Evolutionary conservation across 495 filamentous ascomycete species (phyloP), one percentile per base, ranked within the genome.

Genomic region (Penicillium cataractarum): DNA sequence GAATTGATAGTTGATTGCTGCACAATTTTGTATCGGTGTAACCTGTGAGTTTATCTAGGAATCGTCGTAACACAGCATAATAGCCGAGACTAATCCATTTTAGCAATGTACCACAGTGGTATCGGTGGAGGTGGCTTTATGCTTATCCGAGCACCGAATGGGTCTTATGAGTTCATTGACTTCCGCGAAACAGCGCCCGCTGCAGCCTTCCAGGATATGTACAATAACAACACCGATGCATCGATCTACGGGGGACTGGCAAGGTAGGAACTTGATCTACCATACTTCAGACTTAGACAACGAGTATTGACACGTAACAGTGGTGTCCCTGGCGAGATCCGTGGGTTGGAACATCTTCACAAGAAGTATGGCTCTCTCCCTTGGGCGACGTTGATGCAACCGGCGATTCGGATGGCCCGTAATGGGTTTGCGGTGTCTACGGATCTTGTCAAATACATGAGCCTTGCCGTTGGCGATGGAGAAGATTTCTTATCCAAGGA

Each of bases 111-210:
- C 63, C 92, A 96, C 74, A 91, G 89, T 31, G 92, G 92, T 29
- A 87, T 96, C 37, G 92, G 92, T 4, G 93, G 93, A 5, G 93
- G 93, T n/a, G 92, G 93, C 0, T 97, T 97, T 75, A 87, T 89
- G 82, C 81, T 97, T 2, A 83, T 94, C 26, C 84, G 88, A 42
- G 80, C 84, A 27, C 75, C 80, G 5, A 75, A 86, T 37, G 89
- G 90, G 10, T 73, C 74, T 32, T 92, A 88, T 69, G 90, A 92
- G 64, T 84, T 87, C 57, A 87, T 96, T 54, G 92, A 97, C 73
- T 97, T 93, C 70, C 83, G 93, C 9, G 93, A 97, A 74, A 88
- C 88, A 0, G 93, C 93, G 1, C 92, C 93, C 3, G 89, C 87
- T 0, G 87, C 90, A 0, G 89, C 92, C 0, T 87, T 79, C 62